Base-by-base conservation (phyloP, 2,329 filamentous ascomycete genomes). In the Meredithiella fracta region DNA sequence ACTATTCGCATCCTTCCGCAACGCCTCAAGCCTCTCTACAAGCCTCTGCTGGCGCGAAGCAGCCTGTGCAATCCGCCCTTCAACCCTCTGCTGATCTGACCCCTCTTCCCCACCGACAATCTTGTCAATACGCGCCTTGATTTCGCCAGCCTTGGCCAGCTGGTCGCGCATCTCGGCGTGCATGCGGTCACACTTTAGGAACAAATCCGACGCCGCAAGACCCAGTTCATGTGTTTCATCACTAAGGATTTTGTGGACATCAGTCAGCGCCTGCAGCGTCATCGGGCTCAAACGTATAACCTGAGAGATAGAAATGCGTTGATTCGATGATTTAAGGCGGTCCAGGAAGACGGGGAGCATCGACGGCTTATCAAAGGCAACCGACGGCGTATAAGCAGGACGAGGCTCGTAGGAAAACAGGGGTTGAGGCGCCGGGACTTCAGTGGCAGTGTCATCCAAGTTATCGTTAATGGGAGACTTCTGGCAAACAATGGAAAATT, bases 191-290 rank as follows among this genome's bases (percentile, higher is more conserved):
- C 84, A 86, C 55, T 81, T 76, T 25, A 81, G 73, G 68, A 89
- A 90, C 4, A 90, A 71, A 62, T 88, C 83, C 1, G 84, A 78
- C 0, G 83, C 85, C 1, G 83, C 85, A 47, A 77, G 70, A 15
- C 84, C 83, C 9, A 90, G 73, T 9, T 73, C 73, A 61, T 83
- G 74, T 0, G 83, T 87, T 66, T 90, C 84, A 8, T 77, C 75
- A 60, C 80, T 80, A 4, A 90, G 72, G 3, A 85, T 71, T 63
- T 83, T 80, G 65, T 91, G 86, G 0, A 80, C 80, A 58, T 86
- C 80, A 26, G 83, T 85, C 61, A 91, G 77, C 38, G 87, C 73
- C 60, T 82, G 77, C 17, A 90, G 72, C 1, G 83, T 86, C 22
- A 83, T 77, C 11, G 83, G 79, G 22, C 82, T 85, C 22, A 89